These are phyloP conservation scores for Auricularia sp. DNA, from an alignment of 768 basidiomycete genomes.

Conservation along the genomic window DNA sequence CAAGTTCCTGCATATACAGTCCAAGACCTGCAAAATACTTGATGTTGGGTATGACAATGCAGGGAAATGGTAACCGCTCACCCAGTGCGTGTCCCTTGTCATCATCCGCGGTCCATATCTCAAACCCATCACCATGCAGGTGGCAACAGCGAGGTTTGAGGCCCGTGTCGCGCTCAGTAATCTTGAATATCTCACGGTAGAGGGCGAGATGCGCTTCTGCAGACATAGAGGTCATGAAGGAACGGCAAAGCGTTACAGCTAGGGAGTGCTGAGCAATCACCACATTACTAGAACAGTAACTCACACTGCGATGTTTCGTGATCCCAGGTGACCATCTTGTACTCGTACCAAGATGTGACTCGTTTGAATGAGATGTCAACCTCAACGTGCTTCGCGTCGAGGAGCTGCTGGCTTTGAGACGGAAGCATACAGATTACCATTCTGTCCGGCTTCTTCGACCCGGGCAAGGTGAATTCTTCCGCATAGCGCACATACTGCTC, in stretches of 20 bases:
- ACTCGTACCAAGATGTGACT: slow-evolving; percentile 11
- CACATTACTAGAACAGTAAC: not conserved
- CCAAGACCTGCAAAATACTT: slow-evolving; percentile 9
- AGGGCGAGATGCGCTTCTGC: slow-evolving; percentile 18
- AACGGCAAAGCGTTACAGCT: slow-evolving; percentile 14
- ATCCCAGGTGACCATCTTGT: slow-evolving; percentile 13
- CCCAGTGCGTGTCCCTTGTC: slow-evolving; percentile 19
- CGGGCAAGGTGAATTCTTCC: slow-evolving; percentile 8
- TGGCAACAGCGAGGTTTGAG: slow-evolving; percentile 13
- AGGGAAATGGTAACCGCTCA: slow-evolving; percentile 1
- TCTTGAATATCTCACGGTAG: slow-evolving; percentile 15
- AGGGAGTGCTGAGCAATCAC: not conserved
- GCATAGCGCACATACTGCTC: slow-evolving; percentile 16
- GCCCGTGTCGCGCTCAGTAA: slow-evolving; percentile 13
- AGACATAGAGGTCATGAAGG: slow-evolving; percentile 19
- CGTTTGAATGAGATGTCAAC: slow-evolving; percentile 15
- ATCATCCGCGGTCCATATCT: slow-evolving; percentile 15
- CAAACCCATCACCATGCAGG: slow-evolving; percentile 16
- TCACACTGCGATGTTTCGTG: slow-evolving; percentile 8
- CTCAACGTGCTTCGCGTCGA: slow-evolving; percentile 6
- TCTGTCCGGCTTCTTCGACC: not conserved
- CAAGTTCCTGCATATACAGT: slow-evolving; percentile 7
- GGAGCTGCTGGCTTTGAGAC: slow-evolving; percentile 12
- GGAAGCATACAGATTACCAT: slow-evolving; percentile 18
- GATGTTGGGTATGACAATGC: not conserved